Base-by-base conservation (phyloP, 441 rosid species). In the Syzygium syzygioides region DNA sequence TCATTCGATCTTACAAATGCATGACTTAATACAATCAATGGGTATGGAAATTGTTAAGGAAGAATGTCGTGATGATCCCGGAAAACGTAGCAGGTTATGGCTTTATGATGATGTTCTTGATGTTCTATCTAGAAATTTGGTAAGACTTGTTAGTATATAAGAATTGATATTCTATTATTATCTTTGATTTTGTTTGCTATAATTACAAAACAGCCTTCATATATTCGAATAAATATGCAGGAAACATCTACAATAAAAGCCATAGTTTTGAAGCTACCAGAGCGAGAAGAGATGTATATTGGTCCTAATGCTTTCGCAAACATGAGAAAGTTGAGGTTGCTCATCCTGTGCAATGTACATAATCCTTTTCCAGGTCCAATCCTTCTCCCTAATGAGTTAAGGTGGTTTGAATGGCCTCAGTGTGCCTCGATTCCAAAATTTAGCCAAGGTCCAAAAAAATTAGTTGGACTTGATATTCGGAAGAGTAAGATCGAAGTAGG, bases 1-100 rank as follows among this genome's bases (percentile, higher is more conserved):
- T 45, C 0, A 0, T 0, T 0, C 2, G 34, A 32, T 3, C 34
- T 32, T 32, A 32, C 34, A 32, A 32, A 32, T 32, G 34, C 34
- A 32, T 32, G 34, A 32, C 34, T 32, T 32, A 3, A 32, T 32
- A 32, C 34, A 32, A 32, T 32, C 3, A 3, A 32, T 32, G 34
- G 34, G 34, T 3, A 32, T 32, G 34, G 2, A 32, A 2, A 32
- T 32, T 32, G 34, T 32, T 32, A 32, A 32, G 3, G 34, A 32
- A 32, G 34, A 32, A 32, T 32, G 34, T 32, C 34, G 2, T 32
- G 34, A 32, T 32, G 34, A 32, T 32, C 2, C 34, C 3, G 34
- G 34, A 2, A 32, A 32, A 32, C 34, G 34, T 3, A 32, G 34
- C 3, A 3, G 34, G 34, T 32, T 32, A 32, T 32, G 34, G 34